A percentile compares a stretch with the other conserved stretches of the same genome.
Conservation (phyloP, 352 stramenopile species). For the Pythium grandisporangium region DNA sequence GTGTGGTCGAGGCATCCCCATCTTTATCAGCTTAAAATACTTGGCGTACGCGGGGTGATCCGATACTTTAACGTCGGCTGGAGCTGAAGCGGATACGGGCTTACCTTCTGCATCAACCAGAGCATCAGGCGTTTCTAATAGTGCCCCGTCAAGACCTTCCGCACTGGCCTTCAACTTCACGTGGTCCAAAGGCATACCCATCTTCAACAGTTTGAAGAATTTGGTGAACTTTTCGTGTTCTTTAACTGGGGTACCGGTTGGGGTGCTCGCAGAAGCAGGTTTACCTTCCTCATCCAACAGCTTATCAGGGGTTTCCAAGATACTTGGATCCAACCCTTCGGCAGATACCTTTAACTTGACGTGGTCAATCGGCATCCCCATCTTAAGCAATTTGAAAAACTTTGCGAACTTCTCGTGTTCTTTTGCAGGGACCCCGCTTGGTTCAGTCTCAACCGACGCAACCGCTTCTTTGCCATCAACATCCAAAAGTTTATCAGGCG, state of each 20-base stretch:
- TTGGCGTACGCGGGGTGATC: conserved; percentile 89
- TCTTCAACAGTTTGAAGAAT: conserved; percentile 92
- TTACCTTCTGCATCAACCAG: conserved; percentile 16
- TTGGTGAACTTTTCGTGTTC: conserved; percentile 90
- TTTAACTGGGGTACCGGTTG: conserved; percentile 44
- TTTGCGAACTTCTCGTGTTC: conserved; percentile 73
- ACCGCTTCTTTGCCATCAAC: conserved; percentile 41
- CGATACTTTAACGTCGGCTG: conserved; percentile 27
- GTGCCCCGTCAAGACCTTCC: conserved; percentile 39
- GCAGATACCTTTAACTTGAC: conserved; percentile 85
- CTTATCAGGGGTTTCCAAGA: conserved; percentile 58
- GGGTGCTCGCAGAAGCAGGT: too few species aligned
- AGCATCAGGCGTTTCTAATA: conserved; percentile 45
- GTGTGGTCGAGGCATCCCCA: conserved; percentile 89
- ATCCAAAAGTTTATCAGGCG: conserved; percentile 45
- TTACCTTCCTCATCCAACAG: conserved; percentile 36
- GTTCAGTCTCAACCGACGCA: conserved; percentile 1
- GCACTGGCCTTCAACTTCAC: conserved; percentile 80
- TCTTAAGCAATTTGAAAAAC: conserved; percentile 92
- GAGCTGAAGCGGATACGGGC: conserved; percentile 12
- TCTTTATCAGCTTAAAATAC: conserved; percentile 96
- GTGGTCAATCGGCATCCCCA: conserved; percentile 77
- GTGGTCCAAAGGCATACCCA: conserved; percentile 80
- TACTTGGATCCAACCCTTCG: conserved; percentile 44
- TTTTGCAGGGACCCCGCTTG: conserved; percentile 29